phyloP scores from a whole-genome alignment of 495 filamentous ascomycete species.

The Penicillium psychrofluorescens region DNA sequence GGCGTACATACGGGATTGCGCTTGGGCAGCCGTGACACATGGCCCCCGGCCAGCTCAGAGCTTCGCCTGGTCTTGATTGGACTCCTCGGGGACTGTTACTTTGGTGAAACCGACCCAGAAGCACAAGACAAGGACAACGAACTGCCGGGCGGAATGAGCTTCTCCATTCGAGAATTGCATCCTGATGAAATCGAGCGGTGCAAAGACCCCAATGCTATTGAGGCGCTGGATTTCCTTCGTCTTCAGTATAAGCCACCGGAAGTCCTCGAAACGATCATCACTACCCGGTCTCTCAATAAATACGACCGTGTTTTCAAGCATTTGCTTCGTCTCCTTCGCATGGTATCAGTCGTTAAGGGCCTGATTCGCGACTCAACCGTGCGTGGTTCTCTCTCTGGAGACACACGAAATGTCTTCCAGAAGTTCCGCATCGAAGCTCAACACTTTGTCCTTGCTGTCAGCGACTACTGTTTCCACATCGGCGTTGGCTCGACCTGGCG shows the following conservation, averaged over 20 bases:
- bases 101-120: conserved; percentile 17
- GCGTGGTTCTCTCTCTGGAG: conserved; percentile 28
- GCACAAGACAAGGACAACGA: conserved; percentile 29
- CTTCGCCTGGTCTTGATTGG: conserved; percentile 83
- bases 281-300: conserved; percentile 54
- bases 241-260: conserved; percentile 76
- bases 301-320: conserved; percentile 81
- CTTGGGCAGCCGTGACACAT: conserved; percentile 65
- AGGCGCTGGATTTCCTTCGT: conserved; percentile 85
- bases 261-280: conserved; percentile 67
- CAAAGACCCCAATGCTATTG: conserved; percentile 69
- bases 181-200: conserved; percentile 68
- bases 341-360: conserved; percentile 70
- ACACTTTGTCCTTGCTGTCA: conserved; percentile 63
- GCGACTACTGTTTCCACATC: conserved; percentile 68
- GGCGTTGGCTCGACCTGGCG: conserved; percentile 67
- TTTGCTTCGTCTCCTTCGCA: conserved; percentile 67
- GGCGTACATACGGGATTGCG: conserved; percentile 74
- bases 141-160: conserved; percentile 76
- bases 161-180: conserved; percentile 75
- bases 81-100: conserved; percentile 69
- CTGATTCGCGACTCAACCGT: conserved; percentile 54
- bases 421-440: conserved; percentile 69
- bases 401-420: conserved; percentile 39
- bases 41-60: conserved; percentile 92